Evolutionary conservation across 106 monocot species (phyloP).

Genomic region (Dioscorea zingiberensis): DNA sequence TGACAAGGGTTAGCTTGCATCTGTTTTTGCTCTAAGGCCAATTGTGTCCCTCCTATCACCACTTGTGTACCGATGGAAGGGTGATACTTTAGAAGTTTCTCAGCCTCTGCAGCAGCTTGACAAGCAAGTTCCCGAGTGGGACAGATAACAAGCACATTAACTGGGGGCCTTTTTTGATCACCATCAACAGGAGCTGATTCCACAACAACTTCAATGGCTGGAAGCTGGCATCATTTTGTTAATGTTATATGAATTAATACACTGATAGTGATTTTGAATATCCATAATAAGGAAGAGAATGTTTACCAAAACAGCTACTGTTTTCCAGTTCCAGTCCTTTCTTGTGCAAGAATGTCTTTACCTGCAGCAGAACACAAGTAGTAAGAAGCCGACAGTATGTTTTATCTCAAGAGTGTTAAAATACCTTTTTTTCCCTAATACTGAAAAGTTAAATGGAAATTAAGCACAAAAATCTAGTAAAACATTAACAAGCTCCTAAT

Average conservation of each 20-base stretch:
- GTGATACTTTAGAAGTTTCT: constrained; percentile 66
- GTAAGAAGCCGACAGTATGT: too few species aligned
- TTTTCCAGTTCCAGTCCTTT: constrained; percentile 95
- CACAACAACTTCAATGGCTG: constrained; percentile 77
- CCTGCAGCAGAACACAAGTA: constrained; percentile 29
- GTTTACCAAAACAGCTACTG: constrained; percentile 90
- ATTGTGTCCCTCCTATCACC: constrained; percentile 88
- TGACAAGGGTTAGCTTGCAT: constrained; percentile 94
- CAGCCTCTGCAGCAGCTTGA: constrained; percentile 83
- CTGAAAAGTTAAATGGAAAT: too few species aligned
- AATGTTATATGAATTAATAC: too few species aligned
- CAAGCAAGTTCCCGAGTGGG: constrained; percentile 95
- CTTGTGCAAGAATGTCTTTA: constrained; percentile 97
- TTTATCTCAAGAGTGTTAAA: too few species aligned
- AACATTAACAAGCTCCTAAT: too few species aligned
- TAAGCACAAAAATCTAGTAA: too few species aligned
- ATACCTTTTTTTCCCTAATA: too few species aligned
- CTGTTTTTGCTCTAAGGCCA: constrained; percentile 77
- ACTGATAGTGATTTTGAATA: too few species aligned
- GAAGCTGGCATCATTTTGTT: constrained; percentile 48
- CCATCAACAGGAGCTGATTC: constrained; percentile 67
- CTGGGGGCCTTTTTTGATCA: constrained; percentile 71
- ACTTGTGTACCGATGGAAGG: constrained; percentile 83
- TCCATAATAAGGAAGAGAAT: background rate
- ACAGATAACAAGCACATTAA: constrained; percentile 86